phyloP scores from a whole-genome alignment of 2,329 filamentous ascomycete genomes.

The Penicillium sp. region DNA sequence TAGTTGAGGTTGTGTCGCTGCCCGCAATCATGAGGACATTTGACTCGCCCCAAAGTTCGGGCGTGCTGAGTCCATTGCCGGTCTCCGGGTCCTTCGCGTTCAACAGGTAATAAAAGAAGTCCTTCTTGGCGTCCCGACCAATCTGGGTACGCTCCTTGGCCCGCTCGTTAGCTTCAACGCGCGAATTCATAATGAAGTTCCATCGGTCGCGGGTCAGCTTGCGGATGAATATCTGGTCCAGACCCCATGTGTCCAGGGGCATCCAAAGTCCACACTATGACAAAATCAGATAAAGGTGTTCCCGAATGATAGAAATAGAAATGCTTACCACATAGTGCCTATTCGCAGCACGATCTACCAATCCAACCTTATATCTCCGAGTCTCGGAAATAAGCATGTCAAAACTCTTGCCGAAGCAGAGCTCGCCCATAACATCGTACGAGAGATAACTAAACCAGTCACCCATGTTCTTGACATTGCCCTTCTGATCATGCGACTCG shows the following conservation, averaged over 20 bases:
- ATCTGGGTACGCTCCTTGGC: constrained; percentile 58
- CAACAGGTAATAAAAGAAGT: constrained; percentile 75
- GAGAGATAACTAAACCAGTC: constrained; percentile 47
- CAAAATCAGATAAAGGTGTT: neutral
- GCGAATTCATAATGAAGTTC: constrained; percentile 70
- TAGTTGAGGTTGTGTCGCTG: constrained; percentile 70
- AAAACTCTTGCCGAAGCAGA: constrained; percentile 54
- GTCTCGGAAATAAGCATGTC: constrained; percentile 48
- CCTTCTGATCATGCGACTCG: constrained; percentile 22
- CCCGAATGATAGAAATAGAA: neutral
- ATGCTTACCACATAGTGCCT: constrained; percentile 65
- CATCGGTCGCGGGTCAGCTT: constrained; percentile 65
- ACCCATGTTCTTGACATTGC: constrained; percentile 36
- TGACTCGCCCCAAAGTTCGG: constrained; percentile 69
- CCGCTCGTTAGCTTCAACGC: constrained; percentile 64
- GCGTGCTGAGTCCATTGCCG: constrained; percentile 63
- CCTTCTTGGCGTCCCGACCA: constrained; percentile 65
- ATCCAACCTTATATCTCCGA: constrained; percentile 63
- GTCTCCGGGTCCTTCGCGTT: constrained; percentile 71
- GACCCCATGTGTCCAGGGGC: constrained; percentile 62
- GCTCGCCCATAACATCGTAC: constrained; percentile 54
- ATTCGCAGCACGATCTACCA: constrained; percentile 67
- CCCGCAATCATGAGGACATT: constrained; percentile 71
- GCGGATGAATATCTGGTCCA: constrained; percentile 68
- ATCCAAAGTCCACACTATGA: constrained; percentile 69